Percentiles rank a stretch among this genome's conserved stretches.
These are phyloP conservation scores for Talaromyces funiculosus DNA, from an alignment of 2,329 filamentous ascomycete genomes.

Conservation along the genomic window DNA sequence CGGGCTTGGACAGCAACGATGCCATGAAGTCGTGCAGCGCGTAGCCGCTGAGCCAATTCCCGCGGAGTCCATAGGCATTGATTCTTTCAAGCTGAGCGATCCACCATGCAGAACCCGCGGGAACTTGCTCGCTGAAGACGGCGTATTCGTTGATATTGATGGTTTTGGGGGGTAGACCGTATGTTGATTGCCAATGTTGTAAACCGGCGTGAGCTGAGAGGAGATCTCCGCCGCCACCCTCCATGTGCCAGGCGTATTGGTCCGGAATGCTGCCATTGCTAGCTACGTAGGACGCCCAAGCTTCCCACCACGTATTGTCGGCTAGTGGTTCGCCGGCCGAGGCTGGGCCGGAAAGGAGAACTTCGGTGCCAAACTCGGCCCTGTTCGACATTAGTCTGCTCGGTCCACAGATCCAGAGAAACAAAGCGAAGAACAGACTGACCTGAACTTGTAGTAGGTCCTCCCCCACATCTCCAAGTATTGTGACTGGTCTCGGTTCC, in stretches of 20 bases:
- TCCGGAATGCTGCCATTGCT: neutral
- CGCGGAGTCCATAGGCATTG: constrained; percentile 38
- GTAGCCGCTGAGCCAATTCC: constrained; percentile 41
- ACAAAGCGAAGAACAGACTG: neutral
- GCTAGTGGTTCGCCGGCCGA: constrained; percentile 27
- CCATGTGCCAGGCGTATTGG: constrained; percentile 9
- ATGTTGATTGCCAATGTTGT: constrained; percentile 7
- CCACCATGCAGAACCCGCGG: constrained; percentile 41
- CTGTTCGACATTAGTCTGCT: constrained; percentile 24
- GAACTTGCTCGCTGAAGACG: constrained; percentile 36
- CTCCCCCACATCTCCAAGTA: constrained; percentile 9
- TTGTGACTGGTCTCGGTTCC: constrained; percentile 32
- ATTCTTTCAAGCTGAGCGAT: constrained; percentile 45
- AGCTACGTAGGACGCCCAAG: constrained; percentile 1
- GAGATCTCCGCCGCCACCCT: constrained; percentile 1
- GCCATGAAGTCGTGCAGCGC: constrained; percentile 38
- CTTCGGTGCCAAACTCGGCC: constrained; percentile 5
- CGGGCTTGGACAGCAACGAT: constrained; percentile 26
- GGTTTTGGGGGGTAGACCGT: constrained; percentile 29
- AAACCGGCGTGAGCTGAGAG: neutral
- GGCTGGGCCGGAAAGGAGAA: constrained; percentile 36
- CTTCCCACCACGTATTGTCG: constrained; percentile 28
- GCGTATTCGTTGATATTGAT: constrained; percentile 50
- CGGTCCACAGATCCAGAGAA: constrained; percentile 19
- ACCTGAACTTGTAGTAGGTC: constrained; percentile 12